These are phyloP conservation scores for Nicotiana obtusifolia DNA, from an alignment of 257 asterid genomes.

Conservation along the genomic window DNA sequence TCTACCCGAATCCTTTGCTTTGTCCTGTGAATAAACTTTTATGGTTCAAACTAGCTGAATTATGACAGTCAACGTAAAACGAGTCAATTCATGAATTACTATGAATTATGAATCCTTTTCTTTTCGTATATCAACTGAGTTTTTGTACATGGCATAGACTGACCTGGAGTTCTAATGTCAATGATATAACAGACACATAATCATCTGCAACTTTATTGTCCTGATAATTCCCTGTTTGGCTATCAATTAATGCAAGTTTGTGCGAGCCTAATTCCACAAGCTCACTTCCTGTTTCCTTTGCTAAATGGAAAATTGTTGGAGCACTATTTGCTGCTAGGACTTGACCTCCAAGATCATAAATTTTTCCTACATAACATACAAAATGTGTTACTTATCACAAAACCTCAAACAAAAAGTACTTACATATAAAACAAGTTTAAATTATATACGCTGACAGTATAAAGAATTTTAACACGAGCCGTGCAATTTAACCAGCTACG, in stretches of 20 bases:
- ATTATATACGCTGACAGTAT: background rate
- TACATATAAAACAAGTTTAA: background rate
- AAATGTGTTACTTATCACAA: background rate
- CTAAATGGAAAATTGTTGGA: conserved; percentile 63
- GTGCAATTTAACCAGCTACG: background rate
- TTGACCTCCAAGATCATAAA: conserved; percentile 88
- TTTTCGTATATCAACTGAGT: background rate
- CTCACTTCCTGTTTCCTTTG: conserved; percentile 60
- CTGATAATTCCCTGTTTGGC: conserved; percentile 55
- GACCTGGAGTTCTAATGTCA: conserved; percentile 80
- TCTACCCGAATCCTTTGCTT: conserved; percentile 58
- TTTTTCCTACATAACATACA: conserved; percentile 40
- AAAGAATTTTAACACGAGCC: background rate
- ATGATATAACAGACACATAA: conserved; percentile 62
- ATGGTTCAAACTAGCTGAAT: background rate
- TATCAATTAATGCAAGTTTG: conserved; percentile 62
- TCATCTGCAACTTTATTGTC: conserved; percentile 76
- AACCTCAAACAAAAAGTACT: background rate
- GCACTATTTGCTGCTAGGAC: conserved; percentile 87
- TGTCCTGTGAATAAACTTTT: conserved; percentile 40
- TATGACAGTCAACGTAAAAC: no score
- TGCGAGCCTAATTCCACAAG: conserved; percentile 72
- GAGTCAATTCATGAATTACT: background rate
- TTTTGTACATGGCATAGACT: background rate
- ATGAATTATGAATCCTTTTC: background rate